A percentile compares a stretch with the other conserved stretches of the same genome.
Evolutionary conservation across 1,139 yeast genomes (phyloP).

Genomic region (Candida gigantensis): DNA sequence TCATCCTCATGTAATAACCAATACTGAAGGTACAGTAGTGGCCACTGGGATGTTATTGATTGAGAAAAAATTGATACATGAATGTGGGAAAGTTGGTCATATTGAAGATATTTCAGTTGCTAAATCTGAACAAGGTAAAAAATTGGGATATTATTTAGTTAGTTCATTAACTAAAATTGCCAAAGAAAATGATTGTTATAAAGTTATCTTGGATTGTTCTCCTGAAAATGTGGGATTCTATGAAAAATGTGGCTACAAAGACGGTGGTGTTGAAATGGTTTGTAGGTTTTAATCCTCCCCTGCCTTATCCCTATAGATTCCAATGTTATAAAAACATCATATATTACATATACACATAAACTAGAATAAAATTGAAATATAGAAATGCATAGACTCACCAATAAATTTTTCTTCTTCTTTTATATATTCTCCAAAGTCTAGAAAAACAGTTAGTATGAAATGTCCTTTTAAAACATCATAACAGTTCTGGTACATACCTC

Average conservation of each 20-base stretch:
- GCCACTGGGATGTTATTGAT: constrained; percentile 52
- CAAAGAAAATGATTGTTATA: constrained; percentile 68
- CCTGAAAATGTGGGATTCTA: constrained; percentile 80
- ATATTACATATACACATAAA: neutral
- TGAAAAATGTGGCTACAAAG: constrained; percentile 74
- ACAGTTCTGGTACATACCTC: constrained; percentile 39
- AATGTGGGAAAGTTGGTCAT: constrained; percentile 86
- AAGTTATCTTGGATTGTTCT: constrained; percentile 87
- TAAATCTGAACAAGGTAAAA: constrained; percentile 75
- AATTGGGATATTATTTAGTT: constrained; percentile 71
- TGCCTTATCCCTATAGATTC: neutral
- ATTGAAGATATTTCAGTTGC: constrained; percentile 92
- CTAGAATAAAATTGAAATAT: constrained; percentile 1
- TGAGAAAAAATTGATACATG: constrained; percentile 70
- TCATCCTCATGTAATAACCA: constrained; percentile 61
- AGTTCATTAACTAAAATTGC: constrained; percentile 63
- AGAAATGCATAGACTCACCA: constrained; percentile 1
- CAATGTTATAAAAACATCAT: neutral
- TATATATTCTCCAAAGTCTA: constrained; percentile 34
- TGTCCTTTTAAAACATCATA: constrained; percentile 3
- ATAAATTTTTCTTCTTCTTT: too few relatives aligned
- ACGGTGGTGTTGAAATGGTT: constrained; percentile 77
- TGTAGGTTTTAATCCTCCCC: constrained; percentile 22
- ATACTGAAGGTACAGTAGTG: constrained; percentile 46
- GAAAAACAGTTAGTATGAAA: constrained; percentile 21